Conservation (phyloP, 2,329 filamentous ascomycete species). For the Colletotrichum sp. region DNA sequence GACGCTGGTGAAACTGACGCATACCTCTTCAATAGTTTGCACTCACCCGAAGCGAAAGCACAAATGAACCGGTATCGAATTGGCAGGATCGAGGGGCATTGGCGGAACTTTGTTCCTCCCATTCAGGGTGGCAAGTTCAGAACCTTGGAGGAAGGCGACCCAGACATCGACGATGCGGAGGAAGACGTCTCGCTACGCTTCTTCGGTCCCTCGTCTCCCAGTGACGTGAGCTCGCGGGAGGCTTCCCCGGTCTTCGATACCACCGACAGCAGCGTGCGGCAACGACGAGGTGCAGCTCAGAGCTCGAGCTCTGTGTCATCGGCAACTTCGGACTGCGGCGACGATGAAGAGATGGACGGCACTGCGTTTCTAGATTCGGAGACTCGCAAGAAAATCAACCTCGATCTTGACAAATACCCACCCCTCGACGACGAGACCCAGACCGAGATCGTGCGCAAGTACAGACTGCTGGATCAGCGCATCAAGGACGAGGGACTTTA, state of each 20-base stretch:
- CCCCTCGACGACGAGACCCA: conserved; percentile 76
- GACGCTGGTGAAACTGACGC: not conserved
- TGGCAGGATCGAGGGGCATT: conserved; percentile 79
- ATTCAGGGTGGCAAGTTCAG: conserved; percentile 88
- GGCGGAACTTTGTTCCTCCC: conserved; percentile 88
- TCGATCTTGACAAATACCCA: conserved; percentile 84
- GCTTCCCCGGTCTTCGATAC: conserved; percentile 57
- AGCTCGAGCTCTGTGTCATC: conserved; percentile 54
- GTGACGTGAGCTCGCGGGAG: conserved; percentile 57
- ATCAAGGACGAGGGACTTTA: conserved; percentile 80
- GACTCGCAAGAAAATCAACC: conserved; percentile 75
- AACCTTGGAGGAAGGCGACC: conserved; percentile 28
- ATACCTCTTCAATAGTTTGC: conserved; percentile 61
- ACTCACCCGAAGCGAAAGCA: conserved; percentile 77
- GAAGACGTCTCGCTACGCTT: conserved; percentile 17
- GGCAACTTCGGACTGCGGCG: conserved; percentile 54
- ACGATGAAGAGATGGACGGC: conserved; percentile 51
- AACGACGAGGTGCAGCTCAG: conserved; percentile 26
- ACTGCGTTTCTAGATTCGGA: conserved; percentile 74
- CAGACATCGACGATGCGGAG: conserved; percentile 39
- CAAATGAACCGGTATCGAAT: conserved; percentile 86
- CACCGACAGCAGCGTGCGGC: conserved; percentile 31
- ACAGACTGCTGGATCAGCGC: conserved; percentile 75
- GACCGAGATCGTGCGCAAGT: conserved; percentile 77
- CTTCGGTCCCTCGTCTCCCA: conserved; percentile 42